Evolutionary conservation across 768 basidiomycete species (phyloP).

Genomic region (Macrolepiota fuliginosa): DNA sequence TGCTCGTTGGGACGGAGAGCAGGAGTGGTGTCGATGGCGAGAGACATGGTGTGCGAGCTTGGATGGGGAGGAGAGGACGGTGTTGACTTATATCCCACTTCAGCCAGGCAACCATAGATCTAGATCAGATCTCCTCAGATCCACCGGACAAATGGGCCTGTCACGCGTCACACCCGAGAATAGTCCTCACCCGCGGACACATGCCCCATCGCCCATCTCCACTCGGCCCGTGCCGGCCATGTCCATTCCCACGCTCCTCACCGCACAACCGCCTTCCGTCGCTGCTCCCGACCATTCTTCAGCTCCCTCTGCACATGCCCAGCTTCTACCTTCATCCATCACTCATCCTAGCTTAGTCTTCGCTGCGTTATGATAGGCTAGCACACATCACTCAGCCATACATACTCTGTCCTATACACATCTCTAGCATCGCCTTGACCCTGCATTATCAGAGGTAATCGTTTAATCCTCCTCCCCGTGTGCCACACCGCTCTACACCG

Average conservation of each 20-base stretch:
- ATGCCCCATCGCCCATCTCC: constrained; percentile 9
- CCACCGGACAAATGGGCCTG: constrained; percentile 9
- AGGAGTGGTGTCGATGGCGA: constrained; percentile 25
- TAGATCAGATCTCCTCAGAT: constrained; percentile 10
- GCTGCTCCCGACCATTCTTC: background rate
- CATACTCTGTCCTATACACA: too few relatives aligned
- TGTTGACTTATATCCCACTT: constrained; percentile 6
- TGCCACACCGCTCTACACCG: too few relatives aligned
- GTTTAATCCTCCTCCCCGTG: background rate
- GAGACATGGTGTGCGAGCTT: constrained; percentile 11
- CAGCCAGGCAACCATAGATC: constrained; percentile 7
- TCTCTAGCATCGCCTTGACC: too few relatives aligned
- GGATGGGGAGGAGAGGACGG: constrained; percentile 9
- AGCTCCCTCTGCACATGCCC: too few relatives aligned
- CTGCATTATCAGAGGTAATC: too few relatives aligned
- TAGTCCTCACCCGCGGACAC: constrained; percentile 13
- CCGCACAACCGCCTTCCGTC: background rate
- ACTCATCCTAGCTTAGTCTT: too few relatives aligned
- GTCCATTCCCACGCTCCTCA: background rate
- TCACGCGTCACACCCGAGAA: constrained; percentile 14
- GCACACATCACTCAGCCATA: too few relatives aligned
- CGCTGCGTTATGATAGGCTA: too few relatives aligned
- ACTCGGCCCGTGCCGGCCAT: constrained; percentile 7
- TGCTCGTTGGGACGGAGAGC: constrained; percentile 59
- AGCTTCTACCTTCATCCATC: too few relatives aligned